phyloP scores from a whole-genome alignment of 495 filamentous ascomycete species.

The Xylaria curta region DNA sequence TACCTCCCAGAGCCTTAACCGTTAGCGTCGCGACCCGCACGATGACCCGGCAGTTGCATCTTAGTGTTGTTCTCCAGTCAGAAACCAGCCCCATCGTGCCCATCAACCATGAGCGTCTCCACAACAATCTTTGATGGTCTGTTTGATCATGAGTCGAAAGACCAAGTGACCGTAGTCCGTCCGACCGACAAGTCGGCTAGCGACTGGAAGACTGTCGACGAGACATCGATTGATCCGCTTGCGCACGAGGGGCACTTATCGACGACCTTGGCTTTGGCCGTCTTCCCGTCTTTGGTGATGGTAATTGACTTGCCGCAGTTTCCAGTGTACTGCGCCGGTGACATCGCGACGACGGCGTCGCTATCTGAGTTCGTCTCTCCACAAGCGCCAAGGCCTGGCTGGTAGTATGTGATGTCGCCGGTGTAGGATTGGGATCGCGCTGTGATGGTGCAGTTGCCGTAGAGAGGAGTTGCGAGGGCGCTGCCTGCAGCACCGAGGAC shows the following conservation, averaged over 20 bases:
- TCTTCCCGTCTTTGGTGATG: slow-evolving; percentile 63
- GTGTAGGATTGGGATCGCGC: slow-evolving; percentile 32
- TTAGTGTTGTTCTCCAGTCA: neutral
- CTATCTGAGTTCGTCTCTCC: slow-evolving; percentile 47
- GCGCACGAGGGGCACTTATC: slow-evolving; percentile 79
- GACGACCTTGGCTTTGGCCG: slow-evolving; percentile 62
- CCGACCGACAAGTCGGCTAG: slow-evolving; percentile 47
- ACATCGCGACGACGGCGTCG: slow-evolving; percentile 52
- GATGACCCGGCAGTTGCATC: neutral
- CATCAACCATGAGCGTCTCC: neutral
- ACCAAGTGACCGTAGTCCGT: slow-evolving; percentile 48
- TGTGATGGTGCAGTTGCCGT: neutral
- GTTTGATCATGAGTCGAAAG: neutral
- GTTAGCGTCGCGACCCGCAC: slow-evolving; percentile 14
- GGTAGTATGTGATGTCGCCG: slow-evolving; percentile 57
- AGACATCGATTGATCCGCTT: slow-evolving; percentile 52
- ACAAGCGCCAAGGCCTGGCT: slow-evolving; percentile 54
- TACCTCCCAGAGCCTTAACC: neutral
- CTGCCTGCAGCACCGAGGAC: slow-evolving; percentile 20
- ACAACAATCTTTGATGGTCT: neutral
- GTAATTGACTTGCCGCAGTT: slow-evolving; percentile 71
- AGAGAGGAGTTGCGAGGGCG: slow-evolving; percentile 25
- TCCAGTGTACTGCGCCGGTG: slow-evolving; percentile 45
- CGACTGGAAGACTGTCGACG: slow-evolving; percentile 51
- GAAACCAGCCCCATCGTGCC: neutral